These are phyloP conservation scores for Wallemia hederae DNA, from an alignment of 1,284 basidiomycete species.

Conservation along the genomic window DNA sequence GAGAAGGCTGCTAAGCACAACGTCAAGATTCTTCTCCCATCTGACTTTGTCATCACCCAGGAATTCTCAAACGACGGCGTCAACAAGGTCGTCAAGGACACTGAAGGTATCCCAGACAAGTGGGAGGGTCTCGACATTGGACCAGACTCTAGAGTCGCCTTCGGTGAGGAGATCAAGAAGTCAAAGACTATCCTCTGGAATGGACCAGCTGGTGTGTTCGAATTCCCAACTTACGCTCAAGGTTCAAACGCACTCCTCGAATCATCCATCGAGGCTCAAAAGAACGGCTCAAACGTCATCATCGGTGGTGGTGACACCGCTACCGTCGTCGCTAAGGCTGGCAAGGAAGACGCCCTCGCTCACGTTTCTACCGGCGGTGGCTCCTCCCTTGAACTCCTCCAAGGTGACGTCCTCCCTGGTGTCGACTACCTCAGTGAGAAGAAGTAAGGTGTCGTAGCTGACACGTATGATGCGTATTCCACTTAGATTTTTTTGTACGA, in stretches of 20 bases:
- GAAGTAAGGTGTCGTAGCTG: neutral
- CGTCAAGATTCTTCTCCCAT: conserved; percentile 82
- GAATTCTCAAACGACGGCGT: neutral
- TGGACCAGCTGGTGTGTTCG: conserved; percentile 90
- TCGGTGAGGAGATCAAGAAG: conserved; percentile 46
- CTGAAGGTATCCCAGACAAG: conserved; percentile 68
- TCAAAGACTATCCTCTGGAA: conserved; percentile 98
- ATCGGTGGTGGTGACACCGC: conserved; percentile 83
- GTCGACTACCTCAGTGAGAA: neutral
- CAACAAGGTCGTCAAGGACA: conserved; percentile 84
- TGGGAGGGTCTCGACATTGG: conserved; percentile 90
- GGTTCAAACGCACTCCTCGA: conserved; percentile 66
- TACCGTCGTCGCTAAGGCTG: conserved; percentile 56
- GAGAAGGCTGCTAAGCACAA: conserved; percentile 82
- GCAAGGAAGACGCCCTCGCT: conserved; percentile 59
- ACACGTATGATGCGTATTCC: too few relatives aligned
- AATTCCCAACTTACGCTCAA: conserved; percentile 67
- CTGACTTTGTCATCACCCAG: conserved; percentile 67
- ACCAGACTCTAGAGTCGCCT: conserved; percentile 48
- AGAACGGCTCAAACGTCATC: conserved; percentile 69
- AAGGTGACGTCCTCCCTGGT: conserved; percentile 45
- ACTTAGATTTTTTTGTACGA: neutral
- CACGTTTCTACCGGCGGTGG: conserved; percentile 95
- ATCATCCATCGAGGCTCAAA: conserved; percentile 59
- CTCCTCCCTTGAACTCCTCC: conserved; percentile 75